These are phyloP conservation scores for Flaveria ramosissima DNA, from an alignment of 129 eudicot species.

Conservation along the genomic window DNA sequence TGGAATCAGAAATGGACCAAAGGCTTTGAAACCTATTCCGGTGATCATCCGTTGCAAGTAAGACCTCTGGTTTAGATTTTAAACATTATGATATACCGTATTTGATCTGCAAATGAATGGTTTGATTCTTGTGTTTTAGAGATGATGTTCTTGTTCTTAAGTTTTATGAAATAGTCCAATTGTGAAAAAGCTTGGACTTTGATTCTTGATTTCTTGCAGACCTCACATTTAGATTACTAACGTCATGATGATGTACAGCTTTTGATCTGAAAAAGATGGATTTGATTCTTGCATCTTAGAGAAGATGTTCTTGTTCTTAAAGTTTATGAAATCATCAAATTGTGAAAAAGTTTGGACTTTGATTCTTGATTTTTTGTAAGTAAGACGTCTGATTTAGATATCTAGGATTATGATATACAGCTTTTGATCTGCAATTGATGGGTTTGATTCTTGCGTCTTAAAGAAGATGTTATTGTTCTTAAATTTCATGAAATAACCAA, in stretches of 20 bases:
- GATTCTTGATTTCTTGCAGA: neutral
- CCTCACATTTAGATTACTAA: neutral
- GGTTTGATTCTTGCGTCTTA: neutral
- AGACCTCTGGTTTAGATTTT: conserved; percentile 26
- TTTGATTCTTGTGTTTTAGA: neutral
- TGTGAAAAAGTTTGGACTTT: too few species aligned
- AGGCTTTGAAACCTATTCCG: conserved; percentile 77
- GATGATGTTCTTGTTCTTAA: neutral
- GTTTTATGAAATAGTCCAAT: neutral
- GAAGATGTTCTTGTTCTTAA: too few species aligned
- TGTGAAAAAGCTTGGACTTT: neutral
- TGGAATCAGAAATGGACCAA: conserved; percentile 89
- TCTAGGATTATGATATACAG: neutral
- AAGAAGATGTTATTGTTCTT: neutral
- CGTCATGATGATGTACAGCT: neutral
- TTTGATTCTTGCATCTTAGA: neutral
- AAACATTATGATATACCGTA: neutral
- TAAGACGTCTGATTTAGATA: too few species aligned
- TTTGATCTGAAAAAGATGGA: neutral
- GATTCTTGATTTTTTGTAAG: too few species aligned
- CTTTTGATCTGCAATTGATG: neutral
- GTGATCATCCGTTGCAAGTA: conserved; percentile 85
- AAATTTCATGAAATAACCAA: neutral
- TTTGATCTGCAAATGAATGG: neutral
- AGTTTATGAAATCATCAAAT: too few species aligned